Evolutionary conservation across 495 filamentous ascomycete species (phyloP).

Genomic region (Xylaria intraflava): DNA sequence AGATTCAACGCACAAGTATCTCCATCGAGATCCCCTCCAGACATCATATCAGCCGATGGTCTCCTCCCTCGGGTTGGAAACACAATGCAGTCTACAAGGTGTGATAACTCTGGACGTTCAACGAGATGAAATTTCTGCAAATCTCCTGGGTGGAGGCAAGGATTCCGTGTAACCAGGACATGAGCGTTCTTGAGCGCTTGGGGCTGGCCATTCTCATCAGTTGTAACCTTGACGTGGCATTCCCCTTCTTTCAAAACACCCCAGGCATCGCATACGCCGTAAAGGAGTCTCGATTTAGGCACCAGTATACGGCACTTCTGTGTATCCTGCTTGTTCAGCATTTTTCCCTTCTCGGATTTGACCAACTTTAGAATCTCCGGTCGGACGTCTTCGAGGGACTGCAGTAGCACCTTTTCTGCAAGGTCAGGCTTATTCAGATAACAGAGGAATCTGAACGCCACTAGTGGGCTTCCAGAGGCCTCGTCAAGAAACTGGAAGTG

Average conservation of each 20-base stretch:
- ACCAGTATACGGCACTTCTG: slow-evolving; percentile 43
- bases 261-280: slow-evolving; percentile 44
- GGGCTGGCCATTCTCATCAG: slow-evolving; percentile 36
- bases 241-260: slow-evolving; percentile 41
- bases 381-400: slow-evolving; percentile 33
- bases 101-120: slow-evolving; percentile 32
- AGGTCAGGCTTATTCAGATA: slow-evolving; percentile 35
- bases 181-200: slow-evolving; percentile 34
- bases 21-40: slow-evolving; percentile 48
- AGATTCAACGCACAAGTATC: slow-evolving; percentile 37
- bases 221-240: slow-evolving; percentile 40
- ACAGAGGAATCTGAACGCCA: slow-evolving; percentile 40
- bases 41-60: slow-evolving; percentile 48
- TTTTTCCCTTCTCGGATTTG: slow-evolving; percentile 34
- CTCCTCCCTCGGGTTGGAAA: slow-evolving; percentile 42
- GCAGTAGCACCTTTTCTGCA: slow-evolving; percentile 42
- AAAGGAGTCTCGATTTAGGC: slow-evolving; percentile 40
- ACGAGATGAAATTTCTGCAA: slow-evolving; percentile 46
- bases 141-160: slow-evolving; percentile 49
- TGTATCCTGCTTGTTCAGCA: slow-evolving; percentile 43
- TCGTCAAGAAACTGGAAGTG: slow-evolving; percentile 36
- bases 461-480: slow-evolving; percentile 24
- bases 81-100: slow-evolving; percentile 48
- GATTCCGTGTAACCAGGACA: slow-evolving; percentile 46
- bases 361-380: slow-evolving; percentile 29